These are phyloP conservation scores for Microsporum canis DNA, from an alignment of 2,329 filamentous ascomycete genomes.

Conservation along the genomic window DNA sequence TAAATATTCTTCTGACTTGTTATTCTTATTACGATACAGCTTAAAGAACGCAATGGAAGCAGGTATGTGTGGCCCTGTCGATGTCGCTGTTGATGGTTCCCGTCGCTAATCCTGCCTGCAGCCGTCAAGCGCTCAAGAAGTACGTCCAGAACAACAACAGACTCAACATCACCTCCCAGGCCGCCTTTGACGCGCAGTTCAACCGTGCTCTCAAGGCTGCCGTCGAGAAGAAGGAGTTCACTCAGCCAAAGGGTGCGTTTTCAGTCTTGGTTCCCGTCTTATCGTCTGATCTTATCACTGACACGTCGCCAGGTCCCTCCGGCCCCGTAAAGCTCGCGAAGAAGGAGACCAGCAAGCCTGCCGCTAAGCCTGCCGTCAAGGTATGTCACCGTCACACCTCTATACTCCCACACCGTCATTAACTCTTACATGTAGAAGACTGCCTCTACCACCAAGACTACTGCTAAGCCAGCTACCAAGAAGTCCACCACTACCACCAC, in stretches of 20 bases:
- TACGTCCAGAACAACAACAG: conserved; percentile 58
- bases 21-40: conserved; percentile 35
- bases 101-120: conserved; percentile 24
- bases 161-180: conserved; percentile 43
- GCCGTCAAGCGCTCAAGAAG: conserved; percentile 63
- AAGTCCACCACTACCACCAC: conserved; percentile 18
- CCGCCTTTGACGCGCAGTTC: conserved; percentile 61
- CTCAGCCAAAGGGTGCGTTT: conserved; percentile 75
- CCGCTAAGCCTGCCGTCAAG: conserved; percentile 29
- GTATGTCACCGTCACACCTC: not conserved
- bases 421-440: conserved; percentile 6
- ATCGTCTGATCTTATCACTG: conserved; percentile 14
- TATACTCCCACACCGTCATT: not conserved
- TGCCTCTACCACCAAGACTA: conserved; percentile 21
- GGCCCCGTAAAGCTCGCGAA: conserved; percentile 87
- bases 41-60: conserved; percentile 59
- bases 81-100: conserved; percentile 10
- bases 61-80: conserved; percentile 43
- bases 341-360: conserved; percentile 45
- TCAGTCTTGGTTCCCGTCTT: not conserved
- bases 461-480: conserved; percentile 24
- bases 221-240: conserved; percentile 76
- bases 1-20: conserved; percentile 37
- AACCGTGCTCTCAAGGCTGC: conserved; percentile 73
- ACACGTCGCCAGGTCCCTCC: conserved; percentile 53